These are phyloP conservation scores for Ganoderma lucidum DNA, from an alignment of 1,284 basidiomycete species.

Conservation along the genomic window DNA sequence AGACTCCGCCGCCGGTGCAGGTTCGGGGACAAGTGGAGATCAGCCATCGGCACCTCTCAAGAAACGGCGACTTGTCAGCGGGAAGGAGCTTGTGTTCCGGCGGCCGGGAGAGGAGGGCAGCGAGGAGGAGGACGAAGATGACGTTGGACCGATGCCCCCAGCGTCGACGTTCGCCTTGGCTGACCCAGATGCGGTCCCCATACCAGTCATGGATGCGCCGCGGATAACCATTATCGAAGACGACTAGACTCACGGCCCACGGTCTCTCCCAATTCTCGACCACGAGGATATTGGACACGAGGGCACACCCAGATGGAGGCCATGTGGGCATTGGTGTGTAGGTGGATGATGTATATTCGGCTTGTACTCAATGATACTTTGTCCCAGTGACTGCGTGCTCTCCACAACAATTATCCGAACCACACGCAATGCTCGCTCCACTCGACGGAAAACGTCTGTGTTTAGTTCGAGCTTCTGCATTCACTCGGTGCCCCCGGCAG, in stretches of 20 bases:
- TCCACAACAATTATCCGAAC: slow-evolving; percentile 15
- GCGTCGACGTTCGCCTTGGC: slow-evolving; percentile 25
- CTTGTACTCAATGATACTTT: slow-evolving; percentile 18
- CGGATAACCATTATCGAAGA: slow-evolving; percentile 63
- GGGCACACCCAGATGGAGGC: slow-evolving; percentile 10
- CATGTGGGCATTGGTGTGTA: slow-evolving; percentile 16
- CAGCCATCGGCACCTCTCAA: slow-evolving; percentile 49
- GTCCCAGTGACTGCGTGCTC: slow-evolving; percentile 16
- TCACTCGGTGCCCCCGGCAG: background rate
- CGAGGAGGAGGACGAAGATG: slow-evolving; percentile 48
- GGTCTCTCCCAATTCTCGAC: background rate
- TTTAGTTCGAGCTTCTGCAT: slow-evolving; percentile 14
- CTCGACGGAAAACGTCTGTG: background rate
- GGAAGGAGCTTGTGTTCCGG: slow-evolving; percentile 65
- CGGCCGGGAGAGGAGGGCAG: slow-evolving; percentile 60
- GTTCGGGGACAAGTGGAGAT: slow-evolving; percentile 34
- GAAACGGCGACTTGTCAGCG: slow-evolving; percentile 62
- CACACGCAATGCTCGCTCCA: background rate
- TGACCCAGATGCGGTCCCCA: slow-evolving; percentile 21
- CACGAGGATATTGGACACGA: background rate
- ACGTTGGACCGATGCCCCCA: slow-evolving; percentile 37
- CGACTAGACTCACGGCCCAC: slow-evolving; percentile 39
- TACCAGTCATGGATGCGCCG: slow-evolving; percentile 46
- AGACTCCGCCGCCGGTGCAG: slow-evolving; percentile 33
- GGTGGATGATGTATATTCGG: slow-evolving; percentile 21